These are phyloP conservation scores for Phaeolepiota aurea DNA, from an alignment of 768 basidiomycete genomes.

Conservation along the genomic window DNA sequence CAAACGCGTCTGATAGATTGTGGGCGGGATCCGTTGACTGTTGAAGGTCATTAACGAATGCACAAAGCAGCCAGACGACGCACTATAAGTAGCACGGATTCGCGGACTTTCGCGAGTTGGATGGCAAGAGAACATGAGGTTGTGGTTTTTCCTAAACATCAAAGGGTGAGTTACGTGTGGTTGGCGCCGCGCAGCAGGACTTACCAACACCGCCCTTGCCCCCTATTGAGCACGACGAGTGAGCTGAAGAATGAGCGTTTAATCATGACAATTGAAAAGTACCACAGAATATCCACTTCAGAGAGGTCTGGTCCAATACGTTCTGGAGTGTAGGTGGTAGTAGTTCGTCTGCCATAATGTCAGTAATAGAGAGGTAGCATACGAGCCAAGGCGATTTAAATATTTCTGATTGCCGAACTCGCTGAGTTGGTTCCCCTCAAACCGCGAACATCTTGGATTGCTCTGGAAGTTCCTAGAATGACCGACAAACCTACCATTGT, in stretches of 20 bases:
- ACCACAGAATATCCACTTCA: conserved; percentile 99
- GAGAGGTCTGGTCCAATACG: conserved; percentile 81
- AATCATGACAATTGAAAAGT: conserved; percentile 7
- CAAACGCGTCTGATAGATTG: conserved; percentile 97
- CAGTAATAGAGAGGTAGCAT: too few species aligned
- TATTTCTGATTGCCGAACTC: too few species aligned
- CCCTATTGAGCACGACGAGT: conserved; percentile 39
- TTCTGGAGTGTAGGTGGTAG: conserved; percentile 89
- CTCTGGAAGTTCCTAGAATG: too few species aligned
- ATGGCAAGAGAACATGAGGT: conserved; percentile 98
- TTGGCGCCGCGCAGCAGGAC: too few species aligned
- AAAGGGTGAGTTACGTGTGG: too few species aligned
- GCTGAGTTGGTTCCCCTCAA: too few species aligned
- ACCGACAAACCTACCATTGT: too few species aligned
- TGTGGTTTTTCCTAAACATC: conserved; percentile 98
- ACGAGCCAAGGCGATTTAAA: too few species aligned
- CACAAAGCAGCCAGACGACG: conserved; percentile 16
- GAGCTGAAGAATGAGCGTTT: conserved; percentile 5
- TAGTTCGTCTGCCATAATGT: conserved; percentile 49
- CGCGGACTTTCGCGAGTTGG: conserved; percentile 80
- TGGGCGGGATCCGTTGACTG: conserved; percentile 99
- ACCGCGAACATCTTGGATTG: too few species aligned
- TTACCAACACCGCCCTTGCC: conserved; percentile 97
- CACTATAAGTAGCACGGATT: conserved; percentile 96
- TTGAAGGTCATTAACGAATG: not conserved